Evolutionary conservation across 2,329 filamentous ascomycete genomes (phyloP).

Genomic region (Aspergillus pseudonomiae): DNA sequence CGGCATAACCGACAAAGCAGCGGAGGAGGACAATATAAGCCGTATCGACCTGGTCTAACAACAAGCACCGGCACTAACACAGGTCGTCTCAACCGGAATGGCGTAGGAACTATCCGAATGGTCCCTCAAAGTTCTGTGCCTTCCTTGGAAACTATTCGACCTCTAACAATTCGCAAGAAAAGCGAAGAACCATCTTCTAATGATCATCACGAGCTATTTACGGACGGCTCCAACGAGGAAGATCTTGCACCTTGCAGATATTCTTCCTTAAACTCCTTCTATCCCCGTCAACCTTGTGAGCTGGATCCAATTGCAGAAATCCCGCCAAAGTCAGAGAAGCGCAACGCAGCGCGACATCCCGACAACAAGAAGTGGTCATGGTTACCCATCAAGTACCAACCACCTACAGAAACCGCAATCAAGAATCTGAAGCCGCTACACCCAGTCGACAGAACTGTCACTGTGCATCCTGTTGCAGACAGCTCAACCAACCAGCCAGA

Average conservation of each 20-base stretch:
- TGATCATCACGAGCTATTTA: conserved; percentile 9
- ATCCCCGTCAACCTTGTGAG: conserved; percentile 31
- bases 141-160: conserved; percentile 50
- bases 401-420: conserved; percentile 27
- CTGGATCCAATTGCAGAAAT: conserved; percentile 49
- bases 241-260: conserved; percentile 7
- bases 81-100: conserved; percentile 24
- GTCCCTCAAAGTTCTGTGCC: conserved; percentile 56
- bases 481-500: conserved; percentile 13
- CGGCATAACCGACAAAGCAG: conserved; percentile 21
- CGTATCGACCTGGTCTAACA: conserved; percentile 9
- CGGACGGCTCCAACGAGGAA: conserved; percentile 23
- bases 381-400: conserved; percentile 43
- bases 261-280: conserved; percentile 29
- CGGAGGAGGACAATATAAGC: conserved; percentile 8
- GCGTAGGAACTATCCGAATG: conserved; percentile 57
- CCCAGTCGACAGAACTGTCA: conserved; percentile 29
- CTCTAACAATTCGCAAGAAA: conserved; percentile 59
- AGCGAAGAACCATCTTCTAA: not conserved
- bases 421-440: conserved; percentile 27
- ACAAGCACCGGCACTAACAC: conserved; percentile 10
- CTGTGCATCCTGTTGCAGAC: conserved; percentile 26
- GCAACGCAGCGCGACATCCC: conserved; percentile 21
- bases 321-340: conserved; percentile 36
- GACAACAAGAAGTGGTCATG: conserved; percentile 51